phyloP scores from a whole-genome alignment of 305 asterid species.

The Fraxinus baroniana region DNA sequence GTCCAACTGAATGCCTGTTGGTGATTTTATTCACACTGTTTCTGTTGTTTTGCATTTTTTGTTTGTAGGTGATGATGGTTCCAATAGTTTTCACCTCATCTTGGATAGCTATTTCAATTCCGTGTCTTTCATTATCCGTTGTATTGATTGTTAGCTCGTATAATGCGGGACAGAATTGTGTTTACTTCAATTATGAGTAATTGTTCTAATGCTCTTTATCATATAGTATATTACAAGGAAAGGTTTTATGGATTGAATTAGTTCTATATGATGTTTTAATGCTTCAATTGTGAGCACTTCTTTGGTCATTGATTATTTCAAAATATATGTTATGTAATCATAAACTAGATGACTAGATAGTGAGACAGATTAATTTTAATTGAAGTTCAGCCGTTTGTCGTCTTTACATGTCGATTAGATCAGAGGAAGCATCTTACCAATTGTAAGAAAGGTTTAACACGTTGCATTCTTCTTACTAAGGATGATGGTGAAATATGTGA shows the following conservation, averaged over 20 bases:
- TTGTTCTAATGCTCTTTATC: not conserved
- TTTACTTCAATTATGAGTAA: not conserved
- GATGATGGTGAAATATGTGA: too few relatives aligned
- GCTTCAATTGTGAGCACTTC: not conserved
- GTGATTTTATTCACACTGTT: not conserved
- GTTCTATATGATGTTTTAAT: not conserved
- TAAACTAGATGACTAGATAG: not conserved
- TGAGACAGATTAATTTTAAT: not conserved
- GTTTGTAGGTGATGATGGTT: not conserved
- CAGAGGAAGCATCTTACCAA: not conserved
- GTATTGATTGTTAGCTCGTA: not conserved
- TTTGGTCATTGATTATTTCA: not conserved
- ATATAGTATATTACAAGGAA: not conserved
- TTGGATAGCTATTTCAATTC: not conserved
- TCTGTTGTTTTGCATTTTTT: not conserved
- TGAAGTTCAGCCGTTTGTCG: not conserved
- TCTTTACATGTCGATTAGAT: not conserved
- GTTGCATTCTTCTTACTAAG: not conserved
- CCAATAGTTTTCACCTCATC: not conserved
- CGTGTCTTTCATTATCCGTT: not conserved
- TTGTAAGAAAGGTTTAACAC: not conserved
- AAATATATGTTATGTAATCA: too few relatives aligned
- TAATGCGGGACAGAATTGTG: not conserved
- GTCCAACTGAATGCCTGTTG: constrained; percentile 37
- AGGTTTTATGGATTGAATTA: not conserved